phyloP scores from a whole-genome alignment of 306 rosid species.

The Quercus suber region DNA sequence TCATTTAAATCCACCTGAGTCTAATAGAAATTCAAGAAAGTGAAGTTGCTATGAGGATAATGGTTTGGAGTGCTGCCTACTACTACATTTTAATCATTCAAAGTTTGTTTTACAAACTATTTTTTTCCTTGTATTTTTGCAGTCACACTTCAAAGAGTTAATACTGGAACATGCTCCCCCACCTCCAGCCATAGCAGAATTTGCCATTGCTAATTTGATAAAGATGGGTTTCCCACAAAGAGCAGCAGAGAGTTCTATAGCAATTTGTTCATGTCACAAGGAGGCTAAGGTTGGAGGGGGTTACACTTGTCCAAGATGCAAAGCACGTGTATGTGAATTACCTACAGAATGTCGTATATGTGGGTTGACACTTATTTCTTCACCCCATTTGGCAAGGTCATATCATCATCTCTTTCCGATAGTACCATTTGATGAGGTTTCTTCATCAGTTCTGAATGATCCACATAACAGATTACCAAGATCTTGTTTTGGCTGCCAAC shows the following conservation, averaged over 20 bases:
- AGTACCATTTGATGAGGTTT: conserved; percentile 82
- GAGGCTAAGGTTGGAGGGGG: conserved; percentile 92
- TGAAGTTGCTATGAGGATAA: not conserved
- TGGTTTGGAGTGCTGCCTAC: not conserved
- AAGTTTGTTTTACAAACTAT: not conserved
- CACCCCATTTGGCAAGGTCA: conserved; percentile 97
- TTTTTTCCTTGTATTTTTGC: conserved; percentile 3
- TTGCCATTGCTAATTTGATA: conserved; percentile 80
- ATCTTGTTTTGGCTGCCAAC: conserved; percentile 90
- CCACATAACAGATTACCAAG: conserved; percentile 38
- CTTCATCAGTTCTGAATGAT: conserved; percentile 47
- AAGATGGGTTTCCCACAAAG: conserved; percentile 99
- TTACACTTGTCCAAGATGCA: conserved; percentile 92
- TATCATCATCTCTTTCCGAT: conserved; percentile 96
- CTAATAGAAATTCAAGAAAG: not conserved
- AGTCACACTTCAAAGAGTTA: conserved; percentile 83
- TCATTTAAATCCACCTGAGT: not conserved
- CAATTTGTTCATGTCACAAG: conserved; percentile 88
- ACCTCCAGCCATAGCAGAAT: conserved; percentile 97
- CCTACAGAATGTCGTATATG: conserved; percentile 93
- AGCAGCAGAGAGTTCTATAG: conserved; percentile 88
- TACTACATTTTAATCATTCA: not conserved
- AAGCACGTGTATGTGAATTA: conserved; percentile 93
- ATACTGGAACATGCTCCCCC: conserved; percentile 96
- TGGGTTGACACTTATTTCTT: conserved; percentile 94